Evolutionary conservation across 2,329 filamentous ascomycete species (phyloP).

Genomic region (Ceratocystiopsis brevicomis): DNA sequence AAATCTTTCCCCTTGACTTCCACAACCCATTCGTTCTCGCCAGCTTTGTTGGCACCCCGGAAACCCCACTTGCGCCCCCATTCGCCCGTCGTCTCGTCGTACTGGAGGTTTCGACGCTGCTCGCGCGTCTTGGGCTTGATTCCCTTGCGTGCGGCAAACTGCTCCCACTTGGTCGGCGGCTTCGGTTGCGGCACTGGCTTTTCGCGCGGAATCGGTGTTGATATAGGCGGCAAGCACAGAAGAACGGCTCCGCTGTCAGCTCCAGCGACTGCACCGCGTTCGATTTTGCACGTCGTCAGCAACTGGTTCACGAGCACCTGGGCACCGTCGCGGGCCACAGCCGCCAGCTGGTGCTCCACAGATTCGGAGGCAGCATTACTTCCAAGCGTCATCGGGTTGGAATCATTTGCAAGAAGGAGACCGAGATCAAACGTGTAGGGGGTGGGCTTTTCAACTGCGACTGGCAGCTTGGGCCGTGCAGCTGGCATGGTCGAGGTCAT

Average conservation of each 20-base stretch:
- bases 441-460: slow-evolving; percentile 61
- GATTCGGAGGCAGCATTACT: too few relatives aligned
- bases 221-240: slow-evolving; percentile 52
- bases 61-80: slow-evolving; percentile 95
- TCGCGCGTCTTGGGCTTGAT: slow-evolving; percentile 79
- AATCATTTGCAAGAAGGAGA: slow-evolving; percentile 68
- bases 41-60: slow-evolving; percentile 73
- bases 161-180: slow-evolving; percentile 81
- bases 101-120: slow-evolving; percentile 53
- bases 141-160: slow-evolving; percentile 91
- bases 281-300: slow-evolving; percentile 68
- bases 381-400: slow-evolving; percentile 52
- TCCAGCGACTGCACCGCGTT: slow-evolving; percentile 28
- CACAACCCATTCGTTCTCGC: slow-evolving; percentile 71
- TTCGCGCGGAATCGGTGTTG: slow-evolving; percentile 65
- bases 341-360: slow-evolving; percentile 28
- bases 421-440: slow-evolving; percentile 89
- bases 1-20: slow-evolving; percentile 61
- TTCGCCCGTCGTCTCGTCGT: slow-evolving; percentile 65
- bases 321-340: slow-evolving; percentile 69
- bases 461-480: slow-evolving; percentile 30
- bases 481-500: slow-evolving; percentile 15
- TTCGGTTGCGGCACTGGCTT: slow-evolving; percentile 75
- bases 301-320: slow-evolving; percentile 91
- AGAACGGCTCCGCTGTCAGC: slow-evolving; percentile 43